Percentiles rank a stretch among this genome's conserved stretches.
These are phyloP conservation scores for Candida boleticola DNA, from an alignment of 805 yeast genomes.

Conservation along the genomic window DNA sequence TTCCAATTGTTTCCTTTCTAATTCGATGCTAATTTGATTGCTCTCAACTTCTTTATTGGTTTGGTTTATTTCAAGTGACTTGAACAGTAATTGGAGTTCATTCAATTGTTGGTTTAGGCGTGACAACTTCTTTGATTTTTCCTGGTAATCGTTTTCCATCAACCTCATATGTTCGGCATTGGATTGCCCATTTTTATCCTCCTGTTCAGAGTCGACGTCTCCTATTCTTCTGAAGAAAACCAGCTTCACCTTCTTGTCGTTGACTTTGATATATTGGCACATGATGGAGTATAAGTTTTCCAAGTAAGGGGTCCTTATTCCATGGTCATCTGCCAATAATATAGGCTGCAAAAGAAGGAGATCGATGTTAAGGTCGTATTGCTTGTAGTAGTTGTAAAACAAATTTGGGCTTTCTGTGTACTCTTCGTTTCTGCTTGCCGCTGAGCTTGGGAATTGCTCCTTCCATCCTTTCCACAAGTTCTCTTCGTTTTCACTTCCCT, in stretches of 20 bases:
- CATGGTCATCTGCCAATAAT: constrained; percentile 82
- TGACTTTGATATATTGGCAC: constrained; percentile 58
- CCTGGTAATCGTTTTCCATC: constrained; percentile 22
- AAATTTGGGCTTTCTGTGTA: constrained; percentile 53
- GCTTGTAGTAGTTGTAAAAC: constrained; percentile 63
- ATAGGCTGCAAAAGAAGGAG: constrained; percentile 81
- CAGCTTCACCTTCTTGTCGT: constrained; percentile 23
- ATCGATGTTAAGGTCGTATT: constrained; percentile 60
- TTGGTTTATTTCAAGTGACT: constrained; percentile 6
- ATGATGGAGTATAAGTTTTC: constrained; percentile 81
- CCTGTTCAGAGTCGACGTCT: constrained; percentile 1
- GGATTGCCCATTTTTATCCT: constrained; percentile 14
- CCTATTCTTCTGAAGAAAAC: constrained; percentile 29
- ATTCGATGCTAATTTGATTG: neutral
- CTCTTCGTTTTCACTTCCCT: constrained; percentile 66
- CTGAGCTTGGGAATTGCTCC: constrained; percentile 37
- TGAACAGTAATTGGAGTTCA: constrained; percentile 14
- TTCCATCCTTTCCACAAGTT: constrained; percentile 55
- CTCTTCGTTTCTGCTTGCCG: constrained; percentile 21
- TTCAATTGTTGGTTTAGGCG: constrained; percentile 14
- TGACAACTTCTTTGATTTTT: constrained; percentile 18
- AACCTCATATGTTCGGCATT: constrained; percentile 19
- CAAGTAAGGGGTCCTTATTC: constrained; percentile 84
- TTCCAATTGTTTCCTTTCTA: constrained; percentile 8
- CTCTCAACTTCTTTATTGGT: constrained; percentile 3